phyloP scores from a whole-genome alignment of 2,329 filamentous ascomycete genomes.

The Colletotrichum echinochloae region DNA sequence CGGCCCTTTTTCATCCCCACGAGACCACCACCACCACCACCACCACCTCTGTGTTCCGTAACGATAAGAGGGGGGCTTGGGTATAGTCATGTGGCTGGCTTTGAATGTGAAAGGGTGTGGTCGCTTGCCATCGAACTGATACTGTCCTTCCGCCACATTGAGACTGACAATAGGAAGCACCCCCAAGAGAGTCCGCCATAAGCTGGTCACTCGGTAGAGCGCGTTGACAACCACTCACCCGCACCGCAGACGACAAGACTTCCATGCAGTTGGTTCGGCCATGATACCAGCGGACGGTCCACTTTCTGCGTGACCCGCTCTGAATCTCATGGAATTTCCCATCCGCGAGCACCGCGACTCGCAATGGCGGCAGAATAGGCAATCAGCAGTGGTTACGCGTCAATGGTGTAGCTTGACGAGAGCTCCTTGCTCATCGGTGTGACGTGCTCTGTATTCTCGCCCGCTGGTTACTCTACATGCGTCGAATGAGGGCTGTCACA shows the following conservation, averaged over 20 bases:
- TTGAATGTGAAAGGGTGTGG: constrained; percentile 26
- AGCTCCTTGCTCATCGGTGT: not conserved
- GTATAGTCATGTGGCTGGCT: constrained; percentile 30
- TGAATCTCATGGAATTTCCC: constrained; percentile 7
- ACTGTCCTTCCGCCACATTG: not conserved
- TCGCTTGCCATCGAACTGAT: constrained; percentile 19
- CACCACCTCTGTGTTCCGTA: not conserved
- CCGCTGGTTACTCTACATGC: not conserved
- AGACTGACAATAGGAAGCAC: constrained; percentile 4
- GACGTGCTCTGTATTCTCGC: not conserved
- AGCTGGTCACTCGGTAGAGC: constrained; percentile 11
- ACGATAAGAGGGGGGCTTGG: constrained; percentile 5
- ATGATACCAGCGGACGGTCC: not conserved
- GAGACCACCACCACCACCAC: constrained; percentile 21
- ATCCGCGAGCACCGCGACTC: constrained; percentile 24
- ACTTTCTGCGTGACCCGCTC: not conserved
- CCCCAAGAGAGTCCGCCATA: not conserved
- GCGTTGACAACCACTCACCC: not conserved
- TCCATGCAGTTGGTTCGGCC: not conserved
- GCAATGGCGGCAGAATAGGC: not conserved
- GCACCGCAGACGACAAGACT: not conserved
- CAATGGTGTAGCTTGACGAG: not conserved
- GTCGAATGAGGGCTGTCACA: not conserved
- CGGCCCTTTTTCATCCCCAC: constrained; percentile 15
- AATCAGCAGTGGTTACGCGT: not conserved